Conservation (phyloP, 176 grass and related monocot genomes). For the Areca catechu region DNA sequence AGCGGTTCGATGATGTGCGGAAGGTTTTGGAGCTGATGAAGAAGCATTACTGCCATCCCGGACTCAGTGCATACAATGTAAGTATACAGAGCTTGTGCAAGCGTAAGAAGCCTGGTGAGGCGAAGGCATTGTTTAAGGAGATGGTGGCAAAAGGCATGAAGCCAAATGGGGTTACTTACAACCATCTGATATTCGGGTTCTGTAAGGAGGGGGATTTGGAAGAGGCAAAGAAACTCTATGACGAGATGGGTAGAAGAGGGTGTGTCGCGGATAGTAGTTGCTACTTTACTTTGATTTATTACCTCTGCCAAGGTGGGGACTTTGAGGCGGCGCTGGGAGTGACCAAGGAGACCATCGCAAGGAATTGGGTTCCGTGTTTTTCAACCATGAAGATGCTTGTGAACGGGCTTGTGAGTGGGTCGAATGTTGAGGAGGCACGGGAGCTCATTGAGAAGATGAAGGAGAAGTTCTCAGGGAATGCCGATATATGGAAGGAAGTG, state of each 20-base stretch:
- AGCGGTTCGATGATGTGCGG: conserved; percentile 55
- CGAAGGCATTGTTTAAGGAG: conserved; percentile 45
- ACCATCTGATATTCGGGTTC: conserved; percentile 61
- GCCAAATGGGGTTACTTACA: conserved; percentile 68
- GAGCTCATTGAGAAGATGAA: conserved; percentile 74
- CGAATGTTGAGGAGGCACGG: conserved; percentile 59
- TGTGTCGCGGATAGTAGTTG: conserved; percentile 25
- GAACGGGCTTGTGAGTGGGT: conserved; percentile 48
- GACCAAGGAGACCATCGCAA: conserved; percentile 38
- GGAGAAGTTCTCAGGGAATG: conserved; percentile 61
- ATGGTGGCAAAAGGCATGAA: conserved; percentile 52
- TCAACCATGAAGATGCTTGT: conserved; percentile 93
- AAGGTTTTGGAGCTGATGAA: conserved; percentile 79
- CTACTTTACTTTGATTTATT: conserved; percentile 48
- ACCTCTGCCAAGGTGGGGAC: conserved; percentile 53
- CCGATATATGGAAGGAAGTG: conserved; percentile 74
- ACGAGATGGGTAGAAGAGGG: conserved; percentile 52
- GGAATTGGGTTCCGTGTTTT: conserved; percentile 61
- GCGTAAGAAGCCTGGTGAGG: conserved; percentile 38
- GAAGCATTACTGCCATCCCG: conserved; percentile 38
- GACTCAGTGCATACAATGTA: conserved; percentile 46
- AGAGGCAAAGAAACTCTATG: conserved; percentile 65
- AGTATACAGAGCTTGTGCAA: conserved; percentile 87
- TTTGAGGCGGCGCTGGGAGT: conserved; percentile 52
- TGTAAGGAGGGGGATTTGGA: conserved; percentile 68